A percentile compares a stretch with the other conserved stretches of the same genome.
Evolutionary conservation across 805 yeast species (phyloP).

Genomic region (Pichia phayaonensis): DNA sequence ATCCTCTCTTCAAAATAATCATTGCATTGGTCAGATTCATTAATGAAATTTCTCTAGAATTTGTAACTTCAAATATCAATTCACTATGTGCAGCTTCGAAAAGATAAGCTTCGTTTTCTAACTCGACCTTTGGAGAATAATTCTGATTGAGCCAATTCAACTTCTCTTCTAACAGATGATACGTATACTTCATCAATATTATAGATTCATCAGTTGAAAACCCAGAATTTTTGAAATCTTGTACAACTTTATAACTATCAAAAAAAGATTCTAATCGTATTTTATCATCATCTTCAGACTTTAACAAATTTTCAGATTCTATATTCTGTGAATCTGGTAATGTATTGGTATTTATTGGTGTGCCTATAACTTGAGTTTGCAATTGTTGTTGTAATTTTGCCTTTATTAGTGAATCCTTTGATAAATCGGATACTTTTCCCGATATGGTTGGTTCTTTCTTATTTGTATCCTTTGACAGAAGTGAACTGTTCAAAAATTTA

Average conservation of each 20-base stretch:
- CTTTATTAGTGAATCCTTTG: background rate
- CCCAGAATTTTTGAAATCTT: conserved; percentile 46
- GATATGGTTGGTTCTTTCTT: background rate
- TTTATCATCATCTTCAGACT: conserved; percentile 6
- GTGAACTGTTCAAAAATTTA: background rate
- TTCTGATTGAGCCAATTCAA: conserved; percentile 40
- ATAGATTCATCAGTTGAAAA: conserved; percentile 57
- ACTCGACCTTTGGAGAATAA: conserved; percentile 52
- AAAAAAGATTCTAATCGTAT: conserved; percentile 33
- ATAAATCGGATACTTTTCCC: background rate
- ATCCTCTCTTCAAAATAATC: conserved; percentile 63
- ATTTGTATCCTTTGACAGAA: background rate
- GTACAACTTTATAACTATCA: conserved; percentile 57
- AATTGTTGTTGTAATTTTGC: background rate
- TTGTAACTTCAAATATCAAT: conserved; percentile 66
- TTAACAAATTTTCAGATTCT: background rate
- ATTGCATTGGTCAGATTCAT: conserved; percentile 60
- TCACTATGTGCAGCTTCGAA: conserved; percentile 93
- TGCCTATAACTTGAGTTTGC: background rate
- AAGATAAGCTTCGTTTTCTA: conserved; percentile 81
- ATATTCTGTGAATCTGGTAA: background rate
- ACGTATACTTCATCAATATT: conserved; percentile 42
- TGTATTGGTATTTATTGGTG: background rate
- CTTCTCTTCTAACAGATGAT: conserved; percentile 27
- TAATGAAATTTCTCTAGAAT: conserved; percentile 61